Conservation (phyloP, 2,329 filamentous ascomycete genomes). For the Setomelanomma holmii region DNA sequence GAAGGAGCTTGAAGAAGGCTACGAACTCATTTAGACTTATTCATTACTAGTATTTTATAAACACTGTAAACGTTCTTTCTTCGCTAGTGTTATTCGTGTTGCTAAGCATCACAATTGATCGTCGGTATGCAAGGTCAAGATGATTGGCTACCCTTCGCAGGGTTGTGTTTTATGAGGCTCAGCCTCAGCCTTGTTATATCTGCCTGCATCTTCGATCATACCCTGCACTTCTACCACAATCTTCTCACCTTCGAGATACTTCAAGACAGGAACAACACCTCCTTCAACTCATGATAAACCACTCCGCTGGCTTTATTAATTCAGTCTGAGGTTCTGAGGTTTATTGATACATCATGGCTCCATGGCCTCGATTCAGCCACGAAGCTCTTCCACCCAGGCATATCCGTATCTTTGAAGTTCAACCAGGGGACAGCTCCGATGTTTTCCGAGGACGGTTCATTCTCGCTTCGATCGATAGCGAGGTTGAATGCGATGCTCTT, state of each 20-base stretch:
- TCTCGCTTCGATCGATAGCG: neutral
- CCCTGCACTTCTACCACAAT: neutral
- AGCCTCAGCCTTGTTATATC: neutral
- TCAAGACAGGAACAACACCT: too few species aligned
- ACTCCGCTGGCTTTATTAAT: neutral
- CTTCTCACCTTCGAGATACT: too few species aligned
- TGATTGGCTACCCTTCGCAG: too few species aligned
- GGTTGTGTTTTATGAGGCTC: too few species aligned
- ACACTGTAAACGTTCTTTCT: too few species aligned
- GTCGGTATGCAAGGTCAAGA: too few species aligned
- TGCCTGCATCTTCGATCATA: neutral
- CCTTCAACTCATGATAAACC: neutral
- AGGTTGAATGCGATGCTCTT: slow-evolving; percentile 1
- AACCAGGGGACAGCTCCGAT: neutral
- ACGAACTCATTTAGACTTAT: too few species aligned
- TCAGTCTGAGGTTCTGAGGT: neutral
- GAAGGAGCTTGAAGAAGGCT: too few species aligned
- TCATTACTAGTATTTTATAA: too few species aligned
- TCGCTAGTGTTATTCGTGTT: too few species aligned
- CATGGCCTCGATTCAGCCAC: neutral
- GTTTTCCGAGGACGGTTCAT: neutral
- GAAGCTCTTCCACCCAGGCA: neutral
- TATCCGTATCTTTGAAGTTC: slow-evolving; percentile 1
- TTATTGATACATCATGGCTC: neutral
- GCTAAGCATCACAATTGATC: too few species aligned